Base-by-base conservation (phyloP, 225 moss, liverwort and hornwort species). In the Marchantia polymorpha region DNA sequence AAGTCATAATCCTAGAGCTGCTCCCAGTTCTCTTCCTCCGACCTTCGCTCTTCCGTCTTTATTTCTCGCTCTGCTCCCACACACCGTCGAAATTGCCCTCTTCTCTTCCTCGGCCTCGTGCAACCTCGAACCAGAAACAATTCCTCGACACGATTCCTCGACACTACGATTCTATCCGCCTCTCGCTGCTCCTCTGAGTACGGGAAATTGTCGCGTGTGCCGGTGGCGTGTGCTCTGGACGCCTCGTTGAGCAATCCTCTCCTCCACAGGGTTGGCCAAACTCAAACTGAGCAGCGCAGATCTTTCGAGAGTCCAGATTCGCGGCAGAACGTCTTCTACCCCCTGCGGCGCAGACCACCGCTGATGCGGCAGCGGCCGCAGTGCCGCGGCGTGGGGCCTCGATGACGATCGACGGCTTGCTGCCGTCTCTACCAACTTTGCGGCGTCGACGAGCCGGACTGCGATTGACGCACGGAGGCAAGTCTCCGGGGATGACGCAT, bases 1-100 rank as follows among this genome's bases (percentile, higher is more conserved):
- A 88, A 78, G 88, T 86, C 91, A 89, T 89, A 46, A 63, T 60
- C 70, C 30, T 16, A 49, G 23, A 63, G 15, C 15, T 26, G 61
- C 73, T 77, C 8, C 48, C 78, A 78, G 31, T 68, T 31, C 55
- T 26, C 19, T 67, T 52, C 65, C 50, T 29, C n/a, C 64, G 56
- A 56, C 13, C 31, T 49, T 49, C 26, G 19, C 30, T 56, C 39
- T 39, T 7, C 39, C 39, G 19, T 2, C 22, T n/a, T 23, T 7
- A 23, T 71, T 39, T 71, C 19, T 23, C 12, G 17, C n/a, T 22
- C n/a, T 20, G 12, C n/a, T 0, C 0, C 49, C 22, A n/a, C 23
- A n/a, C 22, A 39, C 2, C 2, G 5, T 39, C 46, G 15, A 16
- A 49, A 48, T 48, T 13, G 1, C 23, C 50, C 19, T 0, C 49